Evolutionary conservation across 805 yeast genomes (phyloP).

Genomic region (Metschnikowia anglica): DNA sequence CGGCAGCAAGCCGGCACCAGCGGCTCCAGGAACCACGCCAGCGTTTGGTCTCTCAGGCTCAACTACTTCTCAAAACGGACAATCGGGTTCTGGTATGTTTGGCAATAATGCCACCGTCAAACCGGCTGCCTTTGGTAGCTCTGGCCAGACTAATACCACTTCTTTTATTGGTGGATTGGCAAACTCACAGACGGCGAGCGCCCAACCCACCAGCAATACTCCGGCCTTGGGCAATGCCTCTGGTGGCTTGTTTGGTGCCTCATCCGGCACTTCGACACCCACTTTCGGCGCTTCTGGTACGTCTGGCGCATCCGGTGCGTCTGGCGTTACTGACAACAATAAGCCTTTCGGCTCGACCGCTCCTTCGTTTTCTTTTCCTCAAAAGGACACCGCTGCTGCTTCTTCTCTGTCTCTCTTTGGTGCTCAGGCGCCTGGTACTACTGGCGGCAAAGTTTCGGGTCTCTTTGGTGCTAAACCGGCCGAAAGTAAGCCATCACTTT

Average conservation of each 20-base stretch:
- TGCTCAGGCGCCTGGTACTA: neutral
- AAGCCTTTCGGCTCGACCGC: slow-evolving; percentile 7
- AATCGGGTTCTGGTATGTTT: neutral
- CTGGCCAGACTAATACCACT: too few relatives aligned
- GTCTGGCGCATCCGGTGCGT: neutral
- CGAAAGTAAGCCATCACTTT: slow-evolving; percentile 15
- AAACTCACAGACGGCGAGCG: too few relatives aligned
- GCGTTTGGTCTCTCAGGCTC: neutral
- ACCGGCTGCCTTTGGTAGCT: too few relatives aligned
- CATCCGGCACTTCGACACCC: neutral
- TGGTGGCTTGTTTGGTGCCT: too few relatives aligned
- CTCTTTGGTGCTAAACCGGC: slow-evolving; percentile 19
- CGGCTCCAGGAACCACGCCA: neutral
- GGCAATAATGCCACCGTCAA: too few relatives aligned
- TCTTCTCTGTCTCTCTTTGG: slow-evolving; percentile 6
- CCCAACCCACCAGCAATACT: neutral
- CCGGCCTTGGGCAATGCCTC: neutral
- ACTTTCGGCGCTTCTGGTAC: neutral
- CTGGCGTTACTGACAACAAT: neutral
- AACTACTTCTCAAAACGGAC: neutral
- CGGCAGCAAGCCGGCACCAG: slow-evolving; percentile 5
- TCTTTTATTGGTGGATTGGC: too few relatives aligned
- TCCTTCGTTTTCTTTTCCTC: slow-evolving; percentile 12
- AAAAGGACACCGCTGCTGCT: slow-evolving; percentile 7
- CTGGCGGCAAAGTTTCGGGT: slow-evolving; percentile 8